Evolutionary conservation across 805 yeast genomes (phyloP).

Genomic region (Candida oleophila): DNA sequence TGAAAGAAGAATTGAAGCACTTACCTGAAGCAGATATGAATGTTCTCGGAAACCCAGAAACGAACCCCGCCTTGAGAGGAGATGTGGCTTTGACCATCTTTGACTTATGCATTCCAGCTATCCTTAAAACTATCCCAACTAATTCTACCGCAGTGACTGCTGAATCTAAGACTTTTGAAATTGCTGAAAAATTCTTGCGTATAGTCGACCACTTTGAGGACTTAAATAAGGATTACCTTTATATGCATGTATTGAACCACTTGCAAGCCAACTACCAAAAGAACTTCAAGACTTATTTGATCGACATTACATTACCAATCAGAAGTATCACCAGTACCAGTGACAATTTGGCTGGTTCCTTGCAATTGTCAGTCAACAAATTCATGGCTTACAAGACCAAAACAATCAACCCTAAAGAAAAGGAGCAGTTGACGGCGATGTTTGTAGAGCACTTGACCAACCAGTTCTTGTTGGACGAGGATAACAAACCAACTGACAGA

Average conservation of each 20-base stretch:
- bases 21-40: slow-evolving; percentile 87
- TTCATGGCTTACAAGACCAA: slow-evolving; percentile 60
- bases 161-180: slow-evolving; percentile 40
- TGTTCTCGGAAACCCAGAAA: slow-evolving; percentile 81
- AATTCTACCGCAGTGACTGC: slow-evolving; percentile 22
- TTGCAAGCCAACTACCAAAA: slow-evolving; percentile 40
- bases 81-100: slow-evolving; percentile 45
- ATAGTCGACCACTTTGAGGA: slow-evolving; percentile 70
- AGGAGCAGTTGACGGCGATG: slow-evolving; percentile 28
- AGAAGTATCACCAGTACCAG: slow-evolving; percentile 46
- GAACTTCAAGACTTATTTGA: slow-evolving; percentile 39
- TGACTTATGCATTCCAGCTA: slow-evolving; percentile 33
- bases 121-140: slow-evolving; percentile 23
- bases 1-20: slow-evolving; percentile 62
- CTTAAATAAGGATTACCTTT: slow-evolving; percentile 66
- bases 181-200: slow-evolving; percentile 43
- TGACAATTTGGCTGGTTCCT: slow-evolving; percentile 50
- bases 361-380: slow-evolving; percentile 71
- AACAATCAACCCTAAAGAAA: slow-evolving; percentile 26
- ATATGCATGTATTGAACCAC: slow-evolving; percentile 60
- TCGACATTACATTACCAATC: slow-evolving; percentile 67
- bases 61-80: slow-evolving; percentile 68
- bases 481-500: slow-evolving; percentile 20
- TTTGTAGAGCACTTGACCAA: slow-evolving; percentile 26
- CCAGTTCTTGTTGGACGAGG: slow-evolving; percentile 21